Evolutionary conservation across 2,329 filamentous ascomycete genomes (phyloP), one percentile per base, ranked within the genome.

Genomic region (Acarospora socialis): DNA sequence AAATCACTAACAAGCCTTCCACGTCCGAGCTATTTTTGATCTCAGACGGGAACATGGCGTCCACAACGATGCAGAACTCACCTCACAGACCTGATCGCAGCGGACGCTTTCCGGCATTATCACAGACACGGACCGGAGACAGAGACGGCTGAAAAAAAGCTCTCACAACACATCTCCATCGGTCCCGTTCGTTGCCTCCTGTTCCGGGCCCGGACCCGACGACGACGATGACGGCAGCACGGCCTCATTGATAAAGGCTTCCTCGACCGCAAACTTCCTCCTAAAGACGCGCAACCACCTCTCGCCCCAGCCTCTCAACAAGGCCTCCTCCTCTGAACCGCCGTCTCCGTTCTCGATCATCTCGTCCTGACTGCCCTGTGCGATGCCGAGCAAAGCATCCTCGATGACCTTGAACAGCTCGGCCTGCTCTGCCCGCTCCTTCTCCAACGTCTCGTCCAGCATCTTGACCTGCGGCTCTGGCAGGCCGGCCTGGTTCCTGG

Each of bases 251-350:
- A 75, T 67, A 37, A 72, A 66, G 0, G 79, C 70, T 56, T 94
- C 84, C 59, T 95, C 86, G 9, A 95, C 81, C 3, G 81, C 81
- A 9, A 72, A 71, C 56, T 83, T 79, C 25, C 90, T 68, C 46
- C 75, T 64, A 54, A 93, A 94, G 2, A 90, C 83, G 19, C 82
- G 69, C 40, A 82, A 61, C 90, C 90, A 98, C 28, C 84, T 70
- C 49, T 73, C 70, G 1, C 79, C 86, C 90, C 90, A 95, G 30
- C 71, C 67, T 40, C 70, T 68, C 35, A 92, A 68, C 42, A 86
- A 61, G 37, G 68, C 67, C 43, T 77, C 70, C 19, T 71, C 65
- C 21, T 66, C 67, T 18, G 59, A 60, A 46, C 57, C 64, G 9
- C 66, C 72, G 37, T 77, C 73, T 20, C 54, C 50, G 39, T 61